phyloP scores from a whole-genome alignment of 139 green algal genomes.

The Closterium sp. region DNA sequence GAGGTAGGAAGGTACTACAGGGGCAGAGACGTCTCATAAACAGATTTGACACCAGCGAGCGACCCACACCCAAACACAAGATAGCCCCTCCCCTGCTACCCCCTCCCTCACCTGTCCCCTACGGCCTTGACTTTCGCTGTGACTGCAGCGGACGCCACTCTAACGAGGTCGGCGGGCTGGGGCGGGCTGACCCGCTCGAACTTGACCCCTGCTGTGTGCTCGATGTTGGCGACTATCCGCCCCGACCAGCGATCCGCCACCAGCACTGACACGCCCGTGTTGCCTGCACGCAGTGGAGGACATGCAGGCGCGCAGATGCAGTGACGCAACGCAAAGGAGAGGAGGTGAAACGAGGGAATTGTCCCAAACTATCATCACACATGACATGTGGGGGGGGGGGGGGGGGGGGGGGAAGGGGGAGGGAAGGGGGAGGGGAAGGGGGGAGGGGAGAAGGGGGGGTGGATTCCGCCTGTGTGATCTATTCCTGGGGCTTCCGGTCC shows the following conservation, averaged over 20 bases:
- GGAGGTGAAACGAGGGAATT: not conserved
- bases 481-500: no score
- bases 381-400: not conserved
- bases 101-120: constrained; percentile 27
- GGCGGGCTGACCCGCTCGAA: constrained; percentile 87
- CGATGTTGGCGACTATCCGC: constrained; percentile 78
- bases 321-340: not conserved
- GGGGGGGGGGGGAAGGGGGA: no score
- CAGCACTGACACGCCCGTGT: constrained; percentile 80
- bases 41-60: no score
- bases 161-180: constrained; percentile 86
- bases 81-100: not conserved
- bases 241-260: constrained; percentile 78
- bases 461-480: no score
- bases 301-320: not conserved
- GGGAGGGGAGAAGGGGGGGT: not conserved
- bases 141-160: constrained; percentile 66
- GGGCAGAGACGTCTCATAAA: no score
- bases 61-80: no score
- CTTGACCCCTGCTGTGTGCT: constrained; percentile 73
- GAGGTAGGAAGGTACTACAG: no score
- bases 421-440: no score
- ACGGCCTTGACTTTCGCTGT: constrained; percentile 70
- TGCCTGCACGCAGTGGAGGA: constrained; percentile 7
- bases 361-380: not conserved